Percentiles rank a stretch among this genome's conserved stretches.
These are phyloP conservation scores for Ascocoryne sarcoides DNA, from an alignment of 2,329 filamentous ascomycete species.

Conservation along the genomic window DNA sequence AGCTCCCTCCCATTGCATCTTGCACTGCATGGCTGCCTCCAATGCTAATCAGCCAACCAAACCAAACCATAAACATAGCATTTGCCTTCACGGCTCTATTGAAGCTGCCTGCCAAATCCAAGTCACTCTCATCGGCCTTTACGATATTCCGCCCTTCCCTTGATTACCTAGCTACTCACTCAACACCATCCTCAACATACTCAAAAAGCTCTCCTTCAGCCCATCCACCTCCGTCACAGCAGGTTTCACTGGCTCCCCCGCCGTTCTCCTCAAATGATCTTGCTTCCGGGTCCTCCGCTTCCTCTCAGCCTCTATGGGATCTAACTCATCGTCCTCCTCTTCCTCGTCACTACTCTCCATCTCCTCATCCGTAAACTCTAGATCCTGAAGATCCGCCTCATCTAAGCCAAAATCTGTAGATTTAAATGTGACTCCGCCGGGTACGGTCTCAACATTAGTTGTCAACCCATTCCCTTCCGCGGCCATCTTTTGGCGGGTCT, in stretches of 20 bases:
- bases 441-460: slow-evolving; percentile 37
- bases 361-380: slow-evolving; percentile 68
- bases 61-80: too few relatives aligned
- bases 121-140: too few relatives aligned
- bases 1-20: too few relatives aligned
- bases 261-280: slow-evolving; percentile 69
- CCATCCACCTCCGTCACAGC: slow-evolving; percentile 70
- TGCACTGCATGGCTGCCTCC: too few relatives aligned
- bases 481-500: slow-evolving; percentile 98
- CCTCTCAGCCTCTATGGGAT: slow-evolving; percentile 82
- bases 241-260: slow-evolving; percentile 79
- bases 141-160: too few relatives aligned
- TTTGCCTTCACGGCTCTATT: too few relatives aligned
- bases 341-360: slow-evolving; percentile 52
- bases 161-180: slow-evolving; percentile 55
- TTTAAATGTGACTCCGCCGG: slow-evolving; percentile 55
- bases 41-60: too few relatives aligned
- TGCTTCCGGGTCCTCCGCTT: slow-evolving; percentile 67
- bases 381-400: slow-evolving; percentile 76
- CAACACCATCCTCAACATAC: slow-evolving; percentile 73
- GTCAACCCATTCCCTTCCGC: slow-evolving; percentile 56
- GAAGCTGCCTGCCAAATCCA: too few relatives aligned
- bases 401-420: slow-evolving; percentile 86
- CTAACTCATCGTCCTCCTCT: slow-evolving; percentile 68
- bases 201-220: slow-evolving; percentile 68